A percentile compares a stretch with the other conserved stretches of the same genome.
phyloP scores from a whole-genome alignment of 345 rosid genomes.

The Ricinus communis region DNA sequence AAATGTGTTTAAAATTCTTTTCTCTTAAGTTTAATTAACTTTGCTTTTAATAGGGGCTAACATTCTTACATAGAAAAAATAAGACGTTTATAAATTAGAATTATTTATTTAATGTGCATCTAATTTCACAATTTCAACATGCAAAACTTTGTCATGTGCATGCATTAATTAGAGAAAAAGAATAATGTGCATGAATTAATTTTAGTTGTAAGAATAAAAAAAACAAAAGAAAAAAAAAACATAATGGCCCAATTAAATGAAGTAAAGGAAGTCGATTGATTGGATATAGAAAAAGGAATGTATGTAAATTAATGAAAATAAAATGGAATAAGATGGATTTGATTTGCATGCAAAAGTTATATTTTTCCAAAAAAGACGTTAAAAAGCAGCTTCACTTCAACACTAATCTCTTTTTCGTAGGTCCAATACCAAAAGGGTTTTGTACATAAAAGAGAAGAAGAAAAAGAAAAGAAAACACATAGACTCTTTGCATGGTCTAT shows the following conservation, averaged over 20 bases:
- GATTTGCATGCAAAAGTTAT: slow-evolving; percentile 52
- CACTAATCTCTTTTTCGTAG: slow-evolving; percentile 24
- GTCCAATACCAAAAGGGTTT: slow-evolving; percentile 30
- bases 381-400: slow-evolving; percentile 39
- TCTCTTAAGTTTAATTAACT: too few relatives aligned
- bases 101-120: too few relatives aligned
- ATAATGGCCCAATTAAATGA: slow-evolving; percentile 30
- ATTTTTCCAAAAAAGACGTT: slow-evolving; percentile 26
- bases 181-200: not conserved
- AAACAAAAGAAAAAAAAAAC: slow-evolving; percentile 20
- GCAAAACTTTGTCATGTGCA: too few relatives aligned
- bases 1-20: too few relatives aligned
- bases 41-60: too few relatives aligned
- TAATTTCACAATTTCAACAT: not conserved
- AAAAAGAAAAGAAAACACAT: too few relatives aligned
- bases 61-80: too few relatives aligned
- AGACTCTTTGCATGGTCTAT: slow-evolving; percentile 33
- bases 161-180: too few relatives aligned
- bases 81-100: too few relatives aligned
- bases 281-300: slow-evolving; percentile 15
- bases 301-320: slow-evolving; percentile 11
- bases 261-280: slow-evolving; percentile 23
- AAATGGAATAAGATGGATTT: slow-evolving; percentile 25
- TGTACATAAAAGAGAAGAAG: too few relatives aligned
- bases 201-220: slow-evolving; percentile 13